Base-by-base conservation (phyloP, 306 rosid genomes). In the Oxytropis ochrocephala region DNA sequence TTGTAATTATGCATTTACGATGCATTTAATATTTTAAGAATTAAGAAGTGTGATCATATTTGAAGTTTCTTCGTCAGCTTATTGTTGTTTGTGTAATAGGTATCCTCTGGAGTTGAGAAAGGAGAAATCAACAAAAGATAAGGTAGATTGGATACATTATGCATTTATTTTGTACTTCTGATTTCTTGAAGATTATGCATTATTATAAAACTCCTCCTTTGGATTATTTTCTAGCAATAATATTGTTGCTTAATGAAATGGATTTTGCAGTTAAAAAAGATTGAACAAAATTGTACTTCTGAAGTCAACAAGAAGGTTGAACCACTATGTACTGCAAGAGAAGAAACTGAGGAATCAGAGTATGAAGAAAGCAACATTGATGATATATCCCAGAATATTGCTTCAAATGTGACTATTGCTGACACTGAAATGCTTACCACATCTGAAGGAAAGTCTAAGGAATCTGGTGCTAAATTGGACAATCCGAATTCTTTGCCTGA, bases 61-160 rank as follows among this genome's bases (percentile, higher is more conserved):
- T 56, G 12, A 27, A 13, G 64, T 46, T 59, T 69, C 64, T 35
- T 58, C 8, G 55, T 80, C 77, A 19, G 68, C 62, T 57, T 55
- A 17, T 30, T 67, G 14, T 50, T 79, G 39, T 70, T 79, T 77
- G 71, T 43, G 48, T 73, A 64, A 79, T 64, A 90, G 98, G 98
- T 94, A 91, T 73, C 99, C 99, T 38, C 80, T 94, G 74, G 99
- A 94, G 87, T 78, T 94, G 67, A 87, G 99, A 85, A 91, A 94
- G 87, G 99, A 76, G 61, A 94, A 94, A 73, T 81, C 95, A 19
- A 84, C 95, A 16, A 90, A 87, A 79, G 88, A 87, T 74, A 94
- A 94, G 97, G 97, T 91, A 42, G 19, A 53, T 61, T 67, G 36
- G 24, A 36, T 35, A 47, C 49, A 35, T 67, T 50, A 27, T 69